Conservation (phyloP, 179 eudicot species). For the Nepenthes alata region DNA sequence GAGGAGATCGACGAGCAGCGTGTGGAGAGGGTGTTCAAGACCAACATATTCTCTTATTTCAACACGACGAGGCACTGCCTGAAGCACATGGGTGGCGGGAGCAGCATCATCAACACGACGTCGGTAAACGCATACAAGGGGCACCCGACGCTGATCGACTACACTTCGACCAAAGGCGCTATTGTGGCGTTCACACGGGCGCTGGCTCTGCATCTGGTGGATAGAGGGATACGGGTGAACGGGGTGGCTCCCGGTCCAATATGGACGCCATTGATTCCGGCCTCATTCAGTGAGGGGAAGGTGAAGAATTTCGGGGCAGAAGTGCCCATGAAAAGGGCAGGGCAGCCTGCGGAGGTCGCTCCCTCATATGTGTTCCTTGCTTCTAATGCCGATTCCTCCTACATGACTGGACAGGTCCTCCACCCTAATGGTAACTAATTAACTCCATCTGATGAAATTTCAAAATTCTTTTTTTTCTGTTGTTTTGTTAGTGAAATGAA, state of each 20-base stretch:
- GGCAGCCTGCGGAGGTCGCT: conserved; percentile 74
- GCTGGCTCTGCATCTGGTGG: conserved; percentile 52
- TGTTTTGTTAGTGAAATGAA: not conserved
- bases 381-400: conserved; percentile 60
- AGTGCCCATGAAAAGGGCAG: conserved; percentile 79
- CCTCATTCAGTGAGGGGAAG: conserved; percentile 48
- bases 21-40: conserved; percentile 72
- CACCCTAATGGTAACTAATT: conserved; percentile 64
- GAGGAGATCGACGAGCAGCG: conserved; percentile 72
- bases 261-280: conserved; percentile 76
- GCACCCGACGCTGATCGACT: conserved; percentile 49
- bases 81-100: conserved; percentile 78
- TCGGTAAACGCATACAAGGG: conserved; percentile 74
- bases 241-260: conserved; percentile 86
- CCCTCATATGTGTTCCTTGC: conserved; percentile 83
- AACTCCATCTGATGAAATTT: no score
- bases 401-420: conserved; percentile 69
- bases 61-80: conserved; percentile 62
- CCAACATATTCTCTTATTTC: conserved; percentile 70
- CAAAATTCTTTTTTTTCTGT: no score
- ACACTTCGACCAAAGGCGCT: conserved; percentile 74
- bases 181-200: conserved; percentile 66
- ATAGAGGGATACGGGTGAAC: conserved; percentile 61
- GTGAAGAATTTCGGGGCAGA: conserved; percentile 39
- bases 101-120: conserved; percentile 66